Conservation (phyloP, 805 yeast genomes). For the Phaffomyces antillensis region DNA sequence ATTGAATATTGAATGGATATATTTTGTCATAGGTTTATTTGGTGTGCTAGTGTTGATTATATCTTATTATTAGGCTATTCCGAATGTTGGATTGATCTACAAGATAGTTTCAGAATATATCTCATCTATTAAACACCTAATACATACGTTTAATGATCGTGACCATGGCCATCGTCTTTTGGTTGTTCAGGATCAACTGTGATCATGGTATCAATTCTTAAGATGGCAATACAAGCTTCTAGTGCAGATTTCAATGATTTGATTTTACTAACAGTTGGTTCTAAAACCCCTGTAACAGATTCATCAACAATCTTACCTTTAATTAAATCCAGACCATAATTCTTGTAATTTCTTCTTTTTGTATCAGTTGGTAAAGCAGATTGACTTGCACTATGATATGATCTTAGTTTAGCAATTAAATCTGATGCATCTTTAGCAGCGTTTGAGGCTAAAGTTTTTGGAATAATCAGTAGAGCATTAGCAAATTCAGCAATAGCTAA, state of each 20-base stretch:
- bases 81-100: too few species aligned
- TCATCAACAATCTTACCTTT: slow-evolving; percentile 90
- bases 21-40: too few species aligned
- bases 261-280: slow-evolving; percentile 90
- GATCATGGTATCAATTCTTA: slow-evolving; percentile 97
- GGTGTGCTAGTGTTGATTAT: too few species aligned
- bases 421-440: slow-evolving; percentile 98
- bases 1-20: too few species aligned
- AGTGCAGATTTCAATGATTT: slow-evolving; percentile 91
- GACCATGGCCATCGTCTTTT: slow-evolving; percentile 87
- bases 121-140: neutral
- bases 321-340: slow-evolving; percentile 88
- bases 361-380: slow-evolving; percentile 73
- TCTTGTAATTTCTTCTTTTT: slow-evolving; percentile 79
- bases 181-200: slow-evolving; percentile 94
- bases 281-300: slow-evolving; percentile 78
- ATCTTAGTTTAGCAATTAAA: slow-evolving; percentile 87
- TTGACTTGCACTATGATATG: slow-evolving; percentile 95
- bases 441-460: slow-evolving; percentile 93
- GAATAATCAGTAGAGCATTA: slow-evolving; percentile 78
- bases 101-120: neutral
- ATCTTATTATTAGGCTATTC: too few species aligned
- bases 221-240: slow-evolving; percentile 96
- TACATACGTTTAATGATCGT: slow-evolving; percentile 26
- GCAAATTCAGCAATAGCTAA: slow-evolving; percentile 98